Conservation (phyloP, 371 early-diverging fungal genomes). For the Rhizopus delemar region DNA sequence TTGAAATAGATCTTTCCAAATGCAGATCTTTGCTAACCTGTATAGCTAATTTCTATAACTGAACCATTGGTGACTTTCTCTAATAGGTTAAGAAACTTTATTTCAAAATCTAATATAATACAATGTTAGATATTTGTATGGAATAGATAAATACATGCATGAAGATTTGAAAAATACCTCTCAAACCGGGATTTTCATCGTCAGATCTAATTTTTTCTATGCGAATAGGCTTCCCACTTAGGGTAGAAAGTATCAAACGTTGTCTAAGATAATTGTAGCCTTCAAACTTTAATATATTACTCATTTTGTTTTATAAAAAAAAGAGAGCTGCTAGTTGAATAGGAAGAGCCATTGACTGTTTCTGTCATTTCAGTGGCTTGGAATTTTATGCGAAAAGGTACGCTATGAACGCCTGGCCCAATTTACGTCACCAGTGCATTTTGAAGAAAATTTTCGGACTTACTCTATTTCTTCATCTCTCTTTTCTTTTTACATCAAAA, state of each 20-base stretch:
- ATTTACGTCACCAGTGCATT: not conserved
- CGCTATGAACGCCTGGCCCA: not conserved
- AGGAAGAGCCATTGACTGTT: not conserved
- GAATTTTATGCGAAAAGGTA: not conserved
- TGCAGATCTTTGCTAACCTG: constrained; percentile 55
- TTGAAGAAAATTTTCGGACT: constrained; percentile 3
- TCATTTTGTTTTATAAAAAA: constrained; percentile 26
- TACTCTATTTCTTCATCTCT: constrained; percentile 2
- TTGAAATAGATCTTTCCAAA: no score
- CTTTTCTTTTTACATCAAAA: constrained; percentile 20
- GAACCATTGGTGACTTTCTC: constrained; percentile 94
- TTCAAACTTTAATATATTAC: constrained; percentile 59
- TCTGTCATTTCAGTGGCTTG: not conserved
- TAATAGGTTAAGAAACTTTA: constrained; percentile 81
- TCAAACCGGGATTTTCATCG: constrained; percentile 86
- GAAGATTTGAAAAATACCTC: constrained; percentile 48
- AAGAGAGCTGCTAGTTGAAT: not conserved
- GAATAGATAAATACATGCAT: no score
- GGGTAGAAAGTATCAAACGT: constrained; percentile 86
- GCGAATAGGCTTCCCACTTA: constrained; percentile 80
- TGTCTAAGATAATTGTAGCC: constrained; percentile 87
- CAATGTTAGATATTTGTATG: no score
- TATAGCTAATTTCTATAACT: constrained; percentile 87
- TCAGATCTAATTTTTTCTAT: constrained; percentile 89
- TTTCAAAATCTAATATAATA: constrained; percentile 76